These are phyloP conservation scores for Epichloe baconii DNA, from an alignment of 2,329 filamentous ascomycete species.

Conservation along the genomic window DNA sequence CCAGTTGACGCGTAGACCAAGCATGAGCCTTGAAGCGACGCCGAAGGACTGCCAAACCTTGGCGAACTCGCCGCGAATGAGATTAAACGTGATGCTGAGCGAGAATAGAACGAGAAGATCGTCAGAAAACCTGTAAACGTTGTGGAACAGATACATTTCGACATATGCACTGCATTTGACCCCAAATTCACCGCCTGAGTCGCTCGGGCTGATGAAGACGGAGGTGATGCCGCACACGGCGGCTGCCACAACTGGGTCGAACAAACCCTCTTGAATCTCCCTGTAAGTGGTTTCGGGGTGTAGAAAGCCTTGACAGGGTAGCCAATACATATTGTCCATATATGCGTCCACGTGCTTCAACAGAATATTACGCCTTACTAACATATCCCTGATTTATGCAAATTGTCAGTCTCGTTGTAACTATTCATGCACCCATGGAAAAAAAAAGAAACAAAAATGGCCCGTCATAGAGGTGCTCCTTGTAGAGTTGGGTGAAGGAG, in stretches of 20 bases:
- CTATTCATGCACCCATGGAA: background rate
- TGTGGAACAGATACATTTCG: slow-evolving; percentile 26
- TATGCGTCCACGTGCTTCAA: slow-evolving; percentile 25
- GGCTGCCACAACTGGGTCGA: slow-evolving; percentile 23
- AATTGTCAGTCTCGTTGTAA: background rate
- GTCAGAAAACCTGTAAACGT: slow-evolving; percentile 25
- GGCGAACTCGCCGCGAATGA: slow-evolving; percentile 22
- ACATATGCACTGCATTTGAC: slow-evolving; percentile 25
- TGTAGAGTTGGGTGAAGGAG: background rate
- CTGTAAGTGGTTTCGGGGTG: slow-evolving; percentile 22
- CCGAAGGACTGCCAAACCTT: slow-evolving; percentile 29
- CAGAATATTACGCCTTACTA: slow-evolving; percentile 22
- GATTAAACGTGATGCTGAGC: slow-evolving; percentile 23
- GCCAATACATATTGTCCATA: slow-evolving; percentile 24
- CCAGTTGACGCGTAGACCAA: slow-evolving; percentile 28
- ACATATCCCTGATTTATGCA: slow-evolving; percentile 15
- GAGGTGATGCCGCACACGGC: slow-evolving; percentile 26
- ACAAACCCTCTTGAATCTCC: slow-evolving; percentile 22
- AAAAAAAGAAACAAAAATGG: no score
- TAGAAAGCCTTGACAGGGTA: slow-evolving; percentile 27
- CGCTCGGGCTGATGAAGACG: slow-evolving; percentile 22
- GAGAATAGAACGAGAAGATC: slow-evolving; percentile 21
- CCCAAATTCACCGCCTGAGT: slow-evolving; percentile 22
- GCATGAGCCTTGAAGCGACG: slow-evolving; percentile 23
- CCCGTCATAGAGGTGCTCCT: background rate